Evolutionary conservation across 306 rosid species (phyloP).

Genomic region (Alnus rubra): DNA sequence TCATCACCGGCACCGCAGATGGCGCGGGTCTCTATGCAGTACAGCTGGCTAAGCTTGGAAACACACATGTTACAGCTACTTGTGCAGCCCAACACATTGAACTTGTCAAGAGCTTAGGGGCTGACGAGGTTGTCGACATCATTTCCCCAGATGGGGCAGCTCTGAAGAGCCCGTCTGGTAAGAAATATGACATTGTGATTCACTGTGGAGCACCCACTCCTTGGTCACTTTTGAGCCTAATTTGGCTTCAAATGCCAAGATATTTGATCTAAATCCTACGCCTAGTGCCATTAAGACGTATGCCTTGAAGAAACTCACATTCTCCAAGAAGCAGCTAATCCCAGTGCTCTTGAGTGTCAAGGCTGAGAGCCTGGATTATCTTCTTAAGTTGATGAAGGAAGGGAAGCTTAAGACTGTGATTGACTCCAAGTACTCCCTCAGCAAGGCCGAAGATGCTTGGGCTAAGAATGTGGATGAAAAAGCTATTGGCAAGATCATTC

Average conservation of each 20-base stretch:
- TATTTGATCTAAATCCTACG: conserved; percentile 56
- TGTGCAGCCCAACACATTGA: conserved; percentile 66
- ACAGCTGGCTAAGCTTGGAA: conserved; percentile 70
- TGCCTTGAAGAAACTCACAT: conserved; percentile 52
- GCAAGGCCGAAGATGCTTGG: conserved; percentile 82
- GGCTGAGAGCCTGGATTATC: conserved; percentile 49
- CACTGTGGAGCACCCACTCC: conserved; percentile 56
- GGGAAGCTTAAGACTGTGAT: conserved; percentile 58
- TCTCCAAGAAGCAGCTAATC: conserved; percentile 60
- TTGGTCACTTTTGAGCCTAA: conserved; percentile 64
- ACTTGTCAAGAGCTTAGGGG: conserved; percentile 60
- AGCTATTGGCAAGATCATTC: conserved; percentile 69
- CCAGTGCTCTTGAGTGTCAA: conserved; percentile 32
- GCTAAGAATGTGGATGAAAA: conserved; percentile 64
- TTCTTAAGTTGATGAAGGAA: conserved; percentile 51
- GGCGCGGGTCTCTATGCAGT: conserved; percentile 65
- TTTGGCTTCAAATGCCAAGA: conserved; percentile 49
- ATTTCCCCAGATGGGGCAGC: conserved; percentile 61
- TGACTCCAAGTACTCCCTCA: conserved; percentile 54
- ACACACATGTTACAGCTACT: conserved; percentile 62
- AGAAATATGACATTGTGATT: conserved; percentile 59
- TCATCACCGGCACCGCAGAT: conserved; percentile 63
- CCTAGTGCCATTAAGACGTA: conserved; percentile 19
- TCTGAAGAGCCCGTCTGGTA: conserved; percentile 62
- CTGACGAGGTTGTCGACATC: conserved; percentile 78